Conservation (phyloP, 495 filamentous ascomycete species). For the Alectoria sarmentosa region DNA sequence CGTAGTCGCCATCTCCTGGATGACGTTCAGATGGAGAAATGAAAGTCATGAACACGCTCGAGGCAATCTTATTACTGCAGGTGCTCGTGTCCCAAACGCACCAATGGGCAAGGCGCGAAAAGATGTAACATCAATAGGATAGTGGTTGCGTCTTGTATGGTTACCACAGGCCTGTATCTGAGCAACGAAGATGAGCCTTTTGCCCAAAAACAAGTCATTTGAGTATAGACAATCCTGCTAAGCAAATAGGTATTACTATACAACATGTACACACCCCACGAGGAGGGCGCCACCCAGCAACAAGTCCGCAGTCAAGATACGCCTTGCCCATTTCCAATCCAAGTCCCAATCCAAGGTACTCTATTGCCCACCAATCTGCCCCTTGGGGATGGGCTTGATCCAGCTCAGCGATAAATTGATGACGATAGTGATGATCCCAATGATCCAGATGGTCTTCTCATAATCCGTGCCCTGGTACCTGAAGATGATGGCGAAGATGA, state of each 20-base stretch:
- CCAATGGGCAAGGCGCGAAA: neutral
- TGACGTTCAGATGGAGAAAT: neutral
- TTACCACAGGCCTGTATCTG: too few species aligned
- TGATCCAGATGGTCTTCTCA: slow-evolving; percentile 67
- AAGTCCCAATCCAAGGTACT: neutral
- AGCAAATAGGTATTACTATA: neutral
- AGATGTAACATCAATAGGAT: neutral
- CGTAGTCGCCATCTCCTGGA: neutral
- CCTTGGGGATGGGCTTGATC: slow-evolving; percentile 65
- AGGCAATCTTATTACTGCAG: neutral
- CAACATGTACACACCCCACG: neutral
- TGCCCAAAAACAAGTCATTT: neutral
- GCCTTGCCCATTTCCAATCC: neutral
- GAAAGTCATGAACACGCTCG: neutral
- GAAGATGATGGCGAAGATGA: slow-evolving; percentile 82
- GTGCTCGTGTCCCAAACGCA: neutral
- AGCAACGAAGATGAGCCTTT: neutral
- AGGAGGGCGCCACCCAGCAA: neutral
- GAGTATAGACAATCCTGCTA: neutral
- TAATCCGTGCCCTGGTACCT: slow-evolving; percentile 64
- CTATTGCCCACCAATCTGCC: slow-evolving; percentile 52
- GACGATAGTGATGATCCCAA: slow-evolving; percentile 65
- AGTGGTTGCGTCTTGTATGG: too few species aligned
- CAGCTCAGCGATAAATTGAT: slow-evolving; percentile 61
- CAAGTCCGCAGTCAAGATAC: neutral